Evolutionary conservation across 768 basidiomycete species (phyloP).

Genomic region (Ramaria sp.): DNA sequence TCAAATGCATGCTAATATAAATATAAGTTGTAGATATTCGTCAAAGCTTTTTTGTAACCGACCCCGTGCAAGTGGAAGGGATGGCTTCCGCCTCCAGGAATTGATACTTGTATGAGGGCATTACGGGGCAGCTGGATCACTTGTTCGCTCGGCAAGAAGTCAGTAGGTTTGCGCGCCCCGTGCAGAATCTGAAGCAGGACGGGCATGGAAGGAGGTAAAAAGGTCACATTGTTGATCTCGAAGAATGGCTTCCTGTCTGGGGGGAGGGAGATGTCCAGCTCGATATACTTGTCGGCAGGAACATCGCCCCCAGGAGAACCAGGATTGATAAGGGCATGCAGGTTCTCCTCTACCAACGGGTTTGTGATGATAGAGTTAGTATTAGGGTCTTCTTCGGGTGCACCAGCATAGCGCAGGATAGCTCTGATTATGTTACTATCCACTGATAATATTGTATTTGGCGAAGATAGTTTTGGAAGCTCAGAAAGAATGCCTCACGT

Average conservation of each 20-base stretch:
- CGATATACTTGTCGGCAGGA: background rate
- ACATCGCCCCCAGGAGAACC: slow-evolving; percentile 1
- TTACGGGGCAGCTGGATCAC: slow-evolving; percentile 37
- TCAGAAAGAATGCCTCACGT: background rate
- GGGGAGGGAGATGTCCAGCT: background rate
- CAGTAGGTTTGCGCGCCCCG: slow-evolving; percentile 33
- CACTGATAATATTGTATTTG: background rate
- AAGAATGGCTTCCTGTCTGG: background rate
- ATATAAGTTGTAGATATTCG: background rate
- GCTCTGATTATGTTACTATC: slow-evolving; percentile 25
- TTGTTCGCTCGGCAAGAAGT: slow-evolving; percentile 37
- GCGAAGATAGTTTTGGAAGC: background rate
- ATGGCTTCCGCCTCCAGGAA: slow-evolving; percentile 29
- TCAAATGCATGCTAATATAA: slow-evolving; percentile 26
- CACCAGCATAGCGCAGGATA: slow-evolving; percentile 33
- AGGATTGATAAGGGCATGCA: slow-evolving; percentile 10
- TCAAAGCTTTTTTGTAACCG: slow-evolving; percentile 10
- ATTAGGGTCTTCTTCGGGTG: slow-evolving; percentile 23
- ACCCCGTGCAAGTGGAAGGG: slow-evolving; percentile 33
- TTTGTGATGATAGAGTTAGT: slow-evolving; percentile 13
- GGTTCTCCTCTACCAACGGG: slow-evolving; percentile 12
- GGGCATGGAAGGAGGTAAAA: slow-evolving; percentile 32
- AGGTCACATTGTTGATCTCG: slow-evolving; percentile 25
- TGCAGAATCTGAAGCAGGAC: slow-evolving; percentile 50
- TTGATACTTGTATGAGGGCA: slow-evolving; percentile 34